phyloP scores from a whole-genome alignment of 2,329 filamentous ascomycete genomes.

The Clarireedia sp. region DNA sequence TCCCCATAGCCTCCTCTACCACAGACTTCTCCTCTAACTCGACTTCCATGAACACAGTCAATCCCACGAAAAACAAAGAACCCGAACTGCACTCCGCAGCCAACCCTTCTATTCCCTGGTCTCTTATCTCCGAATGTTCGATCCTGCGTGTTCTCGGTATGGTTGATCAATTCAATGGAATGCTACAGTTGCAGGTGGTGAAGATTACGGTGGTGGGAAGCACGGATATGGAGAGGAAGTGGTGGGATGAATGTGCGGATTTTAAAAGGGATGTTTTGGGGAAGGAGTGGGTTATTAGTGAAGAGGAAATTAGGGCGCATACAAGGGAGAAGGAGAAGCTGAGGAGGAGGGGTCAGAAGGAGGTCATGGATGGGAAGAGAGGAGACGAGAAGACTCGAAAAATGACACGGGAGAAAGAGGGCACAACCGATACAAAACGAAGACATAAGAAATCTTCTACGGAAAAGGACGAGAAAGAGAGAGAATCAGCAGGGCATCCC shows the following conservation, averaged over 20 bases:
- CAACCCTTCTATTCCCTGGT: constrained; percentile 22
- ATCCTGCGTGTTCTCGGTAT: constrained; percentile 51
- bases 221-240: constrained; percentile 48
- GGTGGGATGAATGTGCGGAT: constrained; percentile 47
- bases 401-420: neutral
- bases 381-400: neutral
- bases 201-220: constrained; percentile 41
- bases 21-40: neutral
- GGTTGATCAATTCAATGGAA: constrained; percentile 39
- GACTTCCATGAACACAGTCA: neutral
- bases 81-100: constrained; percentile 49
- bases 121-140: constrained; percentile 41
- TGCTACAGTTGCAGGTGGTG: constrained; percentile 45
- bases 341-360: constrained; percentile 22
- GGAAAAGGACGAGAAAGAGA: neutral
- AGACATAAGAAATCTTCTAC: neutral
- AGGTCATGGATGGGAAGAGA: constrained; percentile 5
- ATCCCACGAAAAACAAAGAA: neutral
- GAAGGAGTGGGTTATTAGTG: constrained; percentile 47
- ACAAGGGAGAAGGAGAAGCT: constrained; percentile 10
- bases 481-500: neutral
- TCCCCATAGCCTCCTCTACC: neutral
- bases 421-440: neutral
- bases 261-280: constrained; percentile 45
- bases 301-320: constrained; percentile 30